Percentiles rank a stretch among this genome's conserved stretches.
Conservation (phyloP, 805 yeast genomes). For the Myxozyma mucilagina region DNA sequence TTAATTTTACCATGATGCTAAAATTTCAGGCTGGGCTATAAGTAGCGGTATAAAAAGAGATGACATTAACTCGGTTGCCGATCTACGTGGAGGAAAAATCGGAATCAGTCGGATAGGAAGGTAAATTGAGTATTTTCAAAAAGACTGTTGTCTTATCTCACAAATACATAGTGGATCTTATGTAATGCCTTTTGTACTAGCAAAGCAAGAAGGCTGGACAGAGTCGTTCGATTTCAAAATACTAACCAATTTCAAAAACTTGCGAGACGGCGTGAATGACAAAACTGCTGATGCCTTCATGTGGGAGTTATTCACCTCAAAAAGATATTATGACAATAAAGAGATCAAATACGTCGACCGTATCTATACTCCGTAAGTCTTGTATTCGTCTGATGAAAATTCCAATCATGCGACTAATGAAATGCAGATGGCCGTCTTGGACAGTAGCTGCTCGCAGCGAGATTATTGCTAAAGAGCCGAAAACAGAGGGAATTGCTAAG, state of each 20-base stretch:
- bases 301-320: conserved; percentile 95
- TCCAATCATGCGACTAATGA: neutral
- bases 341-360: conserved; percentile 84
- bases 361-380: conserved; percentile 69
- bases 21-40: conserved; percentile 63
- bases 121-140: neutral
- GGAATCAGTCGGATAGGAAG: conserved; percentile 88
- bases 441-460: conserved; percentile 59
- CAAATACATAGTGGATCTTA: conserved; percentile 61
- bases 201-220: conserved; percentile 56
- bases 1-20: neutral
- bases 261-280: conserved; percentile 76
- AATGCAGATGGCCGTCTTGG: conserved; percentile 81
- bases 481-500: conserved; percentile 34
- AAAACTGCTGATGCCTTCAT: conserved; percentile 75
- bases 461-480: conserved; percentile 39
- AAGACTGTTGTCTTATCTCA: neutral
- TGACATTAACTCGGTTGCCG: conserved; percentile 53
- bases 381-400: neutral
- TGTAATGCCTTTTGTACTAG: conserved; percentile 86
- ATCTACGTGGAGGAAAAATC: conserved; percentile 61
- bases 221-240: conserved; percentile 49
- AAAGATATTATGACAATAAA: conserved; percentile 73
- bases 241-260: conserved; percentile 66
- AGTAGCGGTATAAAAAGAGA: conserved; percentile 68